Conservation (phyloP, 805 yeast genomes). For the Ogataea sp. region DNA sequence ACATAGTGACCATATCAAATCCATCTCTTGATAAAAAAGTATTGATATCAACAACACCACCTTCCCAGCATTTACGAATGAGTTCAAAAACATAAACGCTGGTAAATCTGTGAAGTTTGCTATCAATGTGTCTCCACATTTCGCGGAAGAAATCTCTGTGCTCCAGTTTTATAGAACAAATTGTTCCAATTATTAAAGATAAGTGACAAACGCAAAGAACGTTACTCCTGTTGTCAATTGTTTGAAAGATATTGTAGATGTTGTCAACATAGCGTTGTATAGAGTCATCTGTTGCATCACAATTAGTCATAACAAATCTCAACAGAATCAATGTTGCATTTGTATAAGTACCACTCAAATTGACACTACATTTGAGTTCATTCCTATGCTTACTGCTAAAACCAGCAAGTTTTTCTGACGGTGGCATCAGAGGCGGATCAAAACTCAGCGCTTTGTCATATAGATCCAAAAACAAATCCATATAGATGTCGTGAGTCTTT, state of each 20-base stretch:
- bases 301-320: not conserved
- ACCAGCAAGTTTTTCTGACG: not conserved
- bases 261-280: not conserved
- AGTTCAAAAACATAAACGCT: not conserved
- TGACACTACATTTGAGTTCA: not conserved
- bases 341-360: not conserved
- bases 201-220: not conserved
- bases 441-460: not conserved
- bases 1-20: not conserved
- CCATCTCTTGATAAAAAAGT: not conserved
- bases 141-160: not conserved
- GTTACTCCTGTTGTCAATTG: not conserved
- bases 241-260: not conserved
- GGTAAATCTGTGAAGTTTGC: not conserved
- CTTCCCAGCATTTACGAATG: not conserved
- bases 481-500: not conserved
- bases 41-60: not conserved
- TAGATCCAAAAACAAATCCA: not conserved
- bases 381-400: not conserved
- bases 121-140: not conserved
- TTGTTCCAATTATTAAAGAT: not conserved
- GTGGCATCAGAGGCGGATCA: not conserved
- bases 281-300: not conserved
- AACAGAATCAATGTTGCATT: not conserved
- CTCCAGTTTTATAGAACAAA: not conserved